Evolutionary conservation across 805 yeast species (phyloP), one percentile per base, ranked within the genome.

Genomic region (Suhomyces kilbournensis): DNA sequence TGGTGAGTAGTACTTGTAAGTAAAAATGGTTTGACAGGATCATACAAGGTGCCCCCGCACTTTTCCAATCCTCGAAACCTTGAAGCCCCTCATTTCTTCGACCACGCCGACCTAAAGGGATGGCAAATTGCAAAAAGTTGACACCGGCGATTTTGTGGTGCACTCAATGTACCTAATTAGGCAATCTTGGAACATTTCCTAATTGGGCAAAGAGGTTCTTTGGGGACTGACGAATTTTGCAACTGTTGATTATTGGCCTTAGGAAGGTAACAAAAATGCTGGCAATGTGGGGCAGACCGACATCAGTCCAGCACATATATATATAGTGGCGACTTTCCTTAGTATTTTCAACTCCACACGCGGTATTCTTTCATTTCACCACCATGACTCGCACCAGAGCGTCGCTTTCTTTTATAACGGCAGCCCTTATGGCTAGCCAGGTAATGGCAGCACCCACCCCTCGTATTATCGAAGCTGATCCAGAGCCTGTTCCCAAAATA

Each of bases 181-280:
- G 42, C 20, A 38, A 38, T 38, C 23, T 38, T 40, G 14, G 40
- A 10, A n/a, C n/a, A 20, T 35, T 49, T 19, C 51, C 47, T 20
- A 26, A 49, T 43, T 34, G 39, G 51, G 51, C 38, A 49, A 49
- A 30, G 22, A 19, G 15, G 42, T 7, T 19, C 23, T 19, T 17
- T 19, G 22, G 23, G 32, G 23, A 17, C 23, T 38, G 23, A 38
- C 42, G 5, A 17, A 32, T 38, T 38, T 38, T 38, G 42, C 42
- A 38, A 38, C 42, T 38, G 42, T 38, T 38, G 42, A 38, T 22
- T 22, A 38, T 17, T 38, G 22, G 23, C 15, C 42, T 38, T 19
- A 38, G 42, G 35, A 38, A 38, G 42, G 42, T 17, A 38, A 38
- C 22, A 35, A 19, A 19, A 38, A 19, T 17, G 23, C 42, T 38